These are phyloP conservation scores for Phytophthora podocarpi DNA, from an alignment of 352 stramenopile species.

Conservation along the genomic window DNA sequence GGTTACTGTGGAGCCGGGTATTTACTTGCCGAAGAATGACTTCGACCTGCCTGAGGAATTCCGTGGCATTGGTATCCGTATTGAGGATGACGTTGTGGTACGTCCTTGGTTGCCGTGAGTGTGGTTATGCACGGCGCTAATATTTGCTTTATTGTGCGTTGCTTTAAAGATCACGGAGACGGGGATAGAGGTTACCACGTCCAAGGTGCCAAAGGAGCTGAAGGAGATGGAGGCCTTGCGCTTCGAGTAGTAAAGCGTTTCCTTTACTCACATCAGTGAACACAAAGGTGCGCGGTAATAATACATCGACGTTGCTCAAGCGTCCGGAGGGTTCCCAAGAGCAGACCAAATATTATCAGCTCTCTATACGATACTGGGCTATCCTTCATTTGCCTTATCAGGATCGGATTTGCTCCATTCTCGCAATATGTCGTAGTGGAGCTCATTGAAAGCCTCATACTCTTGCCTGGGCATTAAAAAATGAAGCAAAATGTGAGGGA, in stretches of 20 bases:
- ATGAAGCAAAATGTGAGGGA: slow-evolving; percentile 6
- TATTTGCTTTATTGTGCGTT: slow-evolving; percentile 15
- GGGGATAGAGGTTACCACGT: slow-evolving; percentile 78
- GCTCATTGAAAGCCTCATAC: slow-evolving; percentile 50
- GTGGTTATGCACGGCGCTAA: background rate
- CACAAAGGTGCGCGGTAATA: slow-evolving; percentile 7
- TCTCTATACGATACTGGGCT: background rate
- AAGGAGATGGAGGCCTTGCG: slow-evolving; percentile 69
- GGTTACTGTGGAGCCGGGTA: slow-evolving; percentile 81
- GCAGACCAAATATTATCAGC: slow-evolving; percentile 6
- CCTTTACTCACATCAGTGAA: slow-evolving; percentile 1
- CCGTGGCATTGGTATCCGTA: slow-evolving; percentile 84
- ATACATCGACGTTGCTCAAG: slow-evolving; percentile 3
- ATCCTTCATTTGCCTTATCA: slow-evolving; percentile 3
- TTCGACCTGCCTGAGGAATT: slow-evolving; percentile 67
- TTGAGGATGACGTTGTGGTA: slow-evolving; percentile 88
- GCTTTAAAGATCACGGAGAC: slow-evolving; percentile 65
- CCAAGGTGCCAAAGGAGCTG: slow-evolving; percentile 71
- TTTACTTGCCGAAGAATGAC: slow-evolving; percentile 85
- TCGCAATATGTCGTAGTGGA: slow-evolving; percentile 50
- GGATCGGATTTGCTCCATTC: slow-evolving; percentile 49
- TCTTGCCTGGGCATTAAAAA: slow-evolving; percentile 36
- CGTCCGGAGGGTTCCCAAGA: background rate
- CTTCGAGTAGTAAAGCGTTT: slow-evolving; percentile 31
- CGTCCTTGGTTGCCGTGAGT: slow-evolving; percentile 3